These are phyloP conservation scores for Fulvia fulva DNA, from an alignment of 2,329 filamentous ascomycete species.

Conservation along the genomic window DNA sequence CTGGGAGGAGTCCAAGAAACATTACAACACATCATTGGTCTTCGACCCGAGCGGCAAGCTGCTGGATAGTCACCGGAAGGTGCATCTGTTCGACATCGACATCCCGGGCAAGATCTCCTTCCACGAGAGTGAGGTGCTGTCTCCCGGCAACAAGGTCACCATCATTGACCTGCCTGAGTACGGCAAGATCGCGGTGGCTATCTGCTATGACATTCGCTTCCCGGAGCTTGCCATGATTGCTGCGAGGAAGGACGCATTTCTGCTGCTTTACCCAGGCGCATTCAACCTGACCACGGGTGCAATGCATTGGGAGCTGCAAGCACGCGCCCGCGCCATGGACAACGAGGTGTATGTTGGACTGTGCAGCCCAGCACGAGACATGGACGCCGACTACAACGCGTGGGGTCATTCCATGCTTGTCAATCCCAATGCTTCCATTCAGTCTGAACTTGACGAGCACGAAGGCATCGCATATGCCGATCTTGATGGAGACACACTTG, in stretches of 20 bases:
- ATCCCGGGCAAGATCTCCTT: constrained; percentile 94
- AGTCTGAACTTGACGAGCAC: constrained; percentile 71
- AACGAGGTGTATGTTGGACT: constrained; percentile 92
- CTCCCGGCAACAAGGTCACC: constrained; percentile 78
- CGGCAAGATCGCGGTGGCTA: constrained; percentile 80
- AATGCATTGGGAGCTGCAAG: constrained; percentile 84
- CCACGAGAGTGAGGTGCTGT: constrained; percentile 83
- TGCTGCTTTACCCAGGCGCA: constrained; percentile 88
- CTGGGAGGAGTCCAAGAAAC: constrained; percentile 60
- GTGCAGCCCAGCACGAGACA: constrained; percentile 84
- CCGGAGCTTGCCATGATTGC: constrained; percentile 89
- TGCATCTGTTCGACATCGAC: constrained; percentile 95
- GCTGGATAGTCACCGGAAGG: constrained; percentile 85
- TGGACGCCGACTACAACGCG: constrained; percentile 73
- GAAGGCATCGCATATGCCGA: constrained; percentile 75
- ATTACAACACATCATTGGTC: constrained; percentile 87
- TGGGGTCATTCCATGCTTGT: constrained; percentile 89
- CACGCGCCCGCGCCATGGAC: constrained; percentile 78
- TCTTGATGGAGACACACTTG: constrained; percentile 64
- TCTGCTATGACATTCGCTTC: constrained; percentile 98
- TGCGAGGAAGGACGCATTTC: constrained; percentile 78
- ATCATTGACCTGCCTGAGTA: constrained; percentile 84
- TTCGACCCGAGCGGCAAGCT: constrained; percentile 76
- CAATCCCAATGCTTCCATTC: constrained; percentile 80
- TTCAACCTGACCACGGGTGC: constrained; percentile 94